Evolutionary conservation across 768 basidiomycete species (phyloP).

Genomic region (Panus rudis): DNA sequence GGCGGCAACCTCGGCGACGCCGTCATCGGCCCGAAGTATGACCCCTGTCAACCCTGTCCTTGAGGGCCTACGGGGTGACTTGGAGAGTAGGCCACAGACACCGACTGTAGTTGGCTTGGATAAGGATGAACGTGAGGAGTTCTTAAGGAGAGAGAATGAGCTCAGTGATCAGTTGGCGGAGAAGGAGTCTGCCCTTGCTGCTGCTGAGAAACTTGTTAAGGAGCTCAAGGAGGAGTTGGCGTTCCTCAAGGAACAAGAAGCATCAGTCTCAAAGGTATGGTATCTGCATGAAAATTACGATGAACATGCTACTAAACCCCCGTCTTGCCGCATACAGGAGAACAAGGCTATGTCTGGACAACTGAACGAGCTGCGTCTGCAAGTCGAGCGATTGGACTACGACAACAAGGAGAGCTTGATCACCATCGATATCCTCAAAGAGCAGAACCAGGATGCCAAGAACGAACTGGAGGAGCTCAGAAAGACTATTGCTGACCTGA

Average conservation of each 20-base stretch:
- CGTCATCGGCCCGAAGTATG: conserved; percentile 57
- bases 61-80: conserved; percentile 62
- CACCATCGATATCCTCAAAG: conserved; percentile 90
- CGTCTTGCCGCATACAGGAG: conserved; percentile 44
- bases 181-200: conserved; percentile 73
- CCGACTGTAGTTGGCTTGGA: conserved; percentile 85
- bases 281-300: conserved; percentile 3
- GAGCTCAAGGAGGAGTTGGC: conserved; percentile 85
- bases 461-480: conserved; percentile 85
- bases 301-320: conserved; percentile 3
- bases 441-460: conserved; percentile 85
- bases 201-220: conserved; percentile 80
- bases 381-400: conserved; percentile 88
- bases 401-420: conserved; percentile 94
- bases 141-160: conserved; percentile 94
- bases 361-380: conserved; percentile 84
- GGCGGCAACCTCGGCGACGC: conserved; percentile 50
- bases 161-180: conserved; percentile 89
- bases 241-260: conserved; percentile 89
- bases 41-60: conserved; percentile 72
- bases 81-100: conserved; percentile 85
- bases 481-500: conserved; percentile 72
- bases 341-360: conserved; percentile 93
- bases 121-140: conserved; percentile 96
- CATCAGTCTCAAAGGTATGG: conserved; percentile 65